A percentile compares a stretch with the other conserved stretches of the same genome.
phyloP scores from a whole-genome alignment of 768 basidiomycete genomes.

The Sarcodon aspratus region DNA sequence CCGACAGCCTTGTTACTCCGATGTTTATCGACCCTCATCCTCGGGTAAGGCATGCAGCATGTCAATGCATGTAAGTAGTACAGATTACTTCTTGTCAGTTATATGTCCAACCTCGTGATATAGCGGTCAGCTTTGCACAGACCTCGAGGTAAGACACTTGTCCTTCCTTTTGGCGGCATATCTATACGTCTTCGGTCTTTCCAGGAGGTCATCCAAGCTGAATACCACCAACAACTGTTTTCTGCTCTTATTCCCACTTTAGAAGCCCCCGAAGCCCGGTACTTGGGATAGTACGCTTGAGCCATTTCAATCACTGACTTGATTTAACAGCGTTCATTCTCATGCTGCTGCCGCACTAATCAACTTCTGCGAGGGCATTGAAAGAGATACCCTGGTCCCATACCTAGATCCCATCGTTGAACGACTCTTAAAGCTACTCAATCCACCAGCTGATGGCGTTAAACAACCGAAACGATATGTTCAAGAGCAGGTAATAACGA shows the following conservation, averaged over 20 bases:
- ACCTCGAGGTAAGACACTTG: conserved; percentile 52
- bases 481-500: conserved; percentile 83
- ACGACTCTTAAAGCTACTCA: conserved; percentile 53
- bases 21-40: conserved; percentile 76
- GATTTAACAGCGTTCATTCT: conserved; percentile 56
- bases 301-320: conserved; percentile 1
- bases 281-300: conserved; percentile 4
- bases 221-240: conserved; percentile 59
- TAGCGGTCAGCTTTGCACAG: conserved; percentile 84
- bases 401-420: conserved; percentile 77
- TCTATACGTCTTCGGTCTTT: not conserved
- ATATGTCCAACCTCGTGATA: conserved; percentile 1
- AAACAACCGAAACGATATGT: conserved; percentile 50
- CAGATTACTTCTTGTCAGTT: not conserved
- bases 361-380: conserved; percentile 86
- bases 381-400: conserved; percentile 56
- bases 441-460: conserved; percentile 30
- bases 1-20: conserved; percentile 54
- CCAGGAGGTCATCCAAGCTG: conserved; percentile 69
- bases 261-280: conserved; percentile 68
- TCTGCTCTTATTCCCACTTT: conserved; percentile 60
- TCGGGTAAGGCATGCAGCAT: conserved; percentile 62
- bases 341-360: conserved; percentile 84
- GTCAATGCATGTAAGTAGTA: conserved; percentile 65
- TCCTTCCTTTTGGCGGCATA: not conserved